Evolutionary conservation across 2,329 filamentous ascomycete species (phyloP).

Genomic region (Hypoxylon sp.): DNA sequence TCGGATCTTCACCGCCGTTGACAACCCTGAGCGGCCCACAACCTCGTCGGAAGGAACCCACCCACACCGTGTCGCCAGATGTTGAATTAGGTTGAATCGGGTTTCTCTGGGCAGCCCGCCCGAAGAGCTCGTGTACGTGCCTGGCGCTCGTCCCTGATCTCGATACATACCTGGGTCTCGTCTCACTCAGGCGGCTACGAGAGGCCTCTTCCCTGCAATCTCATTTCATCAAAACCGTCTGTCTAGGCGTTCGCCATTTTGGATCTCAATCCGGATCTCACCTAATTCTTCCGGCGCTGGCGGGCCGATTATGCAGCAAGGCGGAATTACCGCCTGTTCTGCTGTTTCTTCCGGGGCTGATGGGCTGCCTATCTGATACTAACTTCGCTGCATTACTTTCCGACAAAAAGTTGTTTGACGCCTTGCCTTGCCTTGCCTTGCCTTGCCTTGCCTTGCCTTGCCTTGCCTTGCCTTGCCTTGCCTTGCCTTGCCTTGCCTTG

Average conservation of each 20-base stretch:
- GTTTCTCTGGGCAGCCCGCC: conserved; percentile 15
- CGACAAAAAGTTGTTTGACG: conserved; percentile 18
- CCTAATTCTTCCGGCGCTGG: conserved; percentile 28
- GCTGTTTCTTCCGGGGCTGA: neutral
- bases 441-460: neutral
- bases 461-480: conserved; percentile 2
- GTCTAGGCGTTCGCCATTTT: conserved; percentile 10
- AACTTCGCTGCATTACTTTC: conserved; percentile 23
- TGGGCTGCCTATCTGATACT: conserved; percentile 29
- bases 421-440: conserved; percentile 1
- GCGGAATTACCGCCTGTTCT: conserved; percentile 16
- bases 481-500: conserved; percentile 2
- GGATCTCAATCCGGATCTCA: conserved; percentile 14
- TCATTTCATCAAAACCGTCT: too few relatives aligned
- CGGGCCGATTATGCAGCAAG: conserved; percentile 37
- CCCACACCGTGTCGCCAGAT: conserved; percentile 26
- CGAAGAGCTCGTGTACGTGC: conserved; percentile 8
- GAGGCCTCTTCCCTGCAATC: conserved; percentile 12
- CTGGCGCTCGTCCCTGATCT: conserved; percentile 5
- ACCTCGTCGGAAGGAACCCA: conserved; percentile 23
- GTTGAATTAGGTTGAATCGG: conserved; percentile 16
- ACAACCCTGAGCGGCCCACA: conserved; percentile 24
- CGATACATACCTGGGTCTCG: conserved; percentile 11
- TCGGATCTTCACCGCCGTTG: conserved; percentile 12
- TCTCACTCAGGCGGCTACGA: conserved; percentile 8